Evolutionary conservation across 768 basidiomycete genomes (phyloP).

Genomic region (Collybia mongolica): DNA sequence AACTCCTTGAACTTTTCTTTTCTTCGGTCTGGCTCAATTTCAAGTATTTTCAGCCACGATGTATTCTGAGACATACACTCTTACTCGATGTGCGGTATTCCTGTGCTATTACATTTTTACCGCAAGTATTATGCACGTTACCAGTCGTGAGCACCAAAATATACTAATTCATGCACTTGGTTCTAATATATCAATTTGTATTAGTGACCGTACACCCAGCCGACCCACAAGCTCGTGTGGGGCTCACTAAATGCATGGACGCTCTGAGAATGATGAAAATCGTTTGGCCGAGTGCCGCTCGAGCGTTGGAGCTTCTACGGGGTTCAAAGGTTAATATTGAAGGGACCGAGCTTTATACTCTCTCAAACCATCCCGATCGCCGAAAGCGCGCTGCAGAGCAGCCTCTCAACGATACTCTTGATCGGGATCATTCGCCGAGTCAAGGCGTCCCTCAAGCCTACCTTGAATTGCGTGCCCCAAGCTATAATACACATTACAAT

Average conservation of each 20-base stretch:
- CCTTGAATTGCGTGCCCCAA: not conserved
- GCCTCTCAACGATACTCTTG: constrained; percentile 33
- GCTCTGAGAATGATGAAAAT: constrained; percentile 62
- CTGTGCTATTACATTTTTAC: constrained; percentile 80
- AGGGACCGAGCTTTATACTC: constrained; percentile 16
- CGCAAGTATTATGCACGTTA: constrained; percentile 78
- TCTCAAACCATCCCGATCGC: constrained; percentile 29
- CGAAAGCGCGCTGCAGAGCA: constrained; percentile 64
- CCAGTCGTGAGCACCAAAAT: constrained; percentile 50
- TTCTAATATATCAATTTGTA: not conserved
- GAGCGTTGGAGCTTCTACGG: constrained; percentile 70
- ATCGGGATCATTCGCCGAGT: not conserved
- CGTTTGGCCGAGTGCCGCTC: constrained; percentile 75
- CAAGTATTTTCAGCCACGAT: constrained; percentile 39
- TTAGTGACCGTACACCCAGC: constrained; percentile 61
- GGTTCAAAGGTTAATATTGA: constrained; percentile 51
- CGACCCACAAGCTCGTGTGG: constrained; percentile 68
- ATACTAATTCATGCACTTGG: constrained; percentile 1
- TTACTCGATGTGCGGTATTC: constrained; percentile 65
- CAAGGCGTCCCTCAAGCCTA: not conserved
- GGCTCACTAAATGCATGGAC: constrained; percentile 67
- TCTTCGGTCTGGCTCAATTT: not conserved
- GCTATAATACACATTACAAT: not conserved
- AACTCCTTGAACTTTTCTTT: not conserved
- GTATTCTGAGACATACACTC: constrained; percentile 62